Base-by-base conservation (phyloP, 164 flowering plant genomes). In the Kalanchoe fedtschenkoi region DNA sequence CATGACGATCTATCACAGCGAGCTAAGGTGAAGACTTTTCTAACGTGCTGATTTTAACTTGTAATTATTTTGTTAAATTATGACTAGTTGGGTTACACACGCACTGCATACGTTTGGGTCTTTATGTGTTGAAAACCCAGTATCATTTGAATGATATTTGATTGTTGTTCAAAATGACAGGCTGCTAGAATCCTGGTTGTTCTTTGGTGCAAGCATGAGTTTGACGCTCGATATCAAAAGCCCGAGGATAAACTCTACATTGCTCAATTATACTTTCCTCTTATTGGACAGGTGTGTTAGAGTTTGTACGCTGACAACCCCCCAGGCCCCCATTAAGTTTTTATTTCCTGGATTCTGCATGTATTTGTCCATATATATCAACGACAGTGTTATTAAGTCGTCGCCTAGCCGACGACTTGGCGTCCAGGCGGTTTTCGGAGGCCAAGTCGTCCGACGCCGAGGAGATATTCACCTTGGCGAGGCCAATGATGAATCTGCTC, bases 131-230 rank as follows among this genome's bases (percentile, higher is more conserved):
- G 7, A 44, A 44, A 19, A 13, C 26, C 32, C 56, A 24, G 56
- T 26, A 17, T 51, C 32, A 11, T 26, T 32, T 21, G 28, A 24
- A 11, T 58, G 2, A 58, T 9, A 15, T 19, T 58, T 56, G n/a
- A 32, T 33, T 61, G 65, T 71, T 54, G 62, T 34, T 72, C 63
- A 5, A 51, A 24, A 19, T 51, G 32, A 24, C 67, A 95, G 99
- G 99, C 96, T 43, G 95, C 96, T 65, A 80, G 99, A 74, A 87
- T 88, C 51, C 76, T 91, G 75, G 99, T 95, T 32, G 79, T 91
- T 38, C 87, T 95, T 60, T 68, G 86, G 74, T 95, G 97, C 87
- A 95, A 95, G 86, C 99, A 91, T 72, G 99, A 90, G 68, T 95
- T 87, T 77, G 99, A 95, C 80, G 81, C 84, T 68, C 84, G 96